Evolutionary conservation across 2,329 filamentous ascomycete genomes (phyloP).

Genomic region (Penicillium sclerotiorum): DNA sequence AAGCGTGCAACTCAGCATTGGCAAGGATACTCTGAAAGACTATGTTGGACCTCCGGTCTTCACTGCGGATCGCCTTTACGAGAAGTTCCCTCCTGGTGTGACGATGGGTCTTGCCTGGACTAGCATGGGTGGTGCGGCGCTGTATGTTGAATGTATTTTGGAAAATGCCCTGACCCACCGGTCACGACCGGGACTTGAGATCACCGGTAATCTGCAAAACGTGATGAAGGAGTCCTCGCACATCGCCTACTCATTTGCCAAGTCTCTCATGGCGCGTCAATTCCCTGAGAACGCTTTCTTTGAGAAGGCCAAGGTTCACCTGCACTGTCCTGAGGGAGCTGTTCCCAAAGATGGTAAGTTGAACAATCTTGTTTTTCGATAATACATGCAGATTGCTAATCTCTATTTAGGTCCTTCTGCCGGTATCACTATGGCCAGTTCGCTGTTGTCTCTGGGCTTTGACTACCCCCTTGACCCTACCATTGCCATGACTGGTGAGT

Average conservation of each 20-base stretch:
- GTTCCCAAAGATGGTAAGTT: slow-evolving; percentile 83
- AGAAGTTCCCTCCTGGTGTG: slow-evolving; percentile 88
- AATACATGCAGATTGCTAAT: no score
- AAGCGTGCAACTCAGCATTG: slow-evolving; percentile 80
- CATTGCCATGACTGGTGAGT: slow-evolving; percentile 95
- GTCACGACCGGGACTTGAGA: slow-evolving; percentile 79
- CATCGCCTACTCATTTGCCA: slow-evolving; percentile 95
- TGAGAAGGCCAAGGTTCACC: slow-evolving; percentile 89
- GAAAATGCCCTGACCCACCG: slow-evolving; percentile 75
- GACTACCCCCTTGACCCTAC: slow-evolving; percentile 78
- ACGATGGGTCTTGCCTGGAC: slow-evolving; percentile 99
- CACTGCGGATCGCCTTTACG: slow-evolving; percentile 93
- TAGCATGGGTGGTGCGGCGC: slow-evolving; percentile 89
- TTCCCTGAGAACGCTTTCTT: slow-evolving; percentile 95
- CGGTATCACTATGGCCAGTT: slow-evolving; percentile 98
- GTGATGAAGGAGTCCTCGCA: slow-evolving; percentile 98
- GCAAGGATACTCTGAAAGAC: slow-evolving; percentile 88
- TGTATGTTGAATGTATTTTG: slow-evolving; percentile 96
- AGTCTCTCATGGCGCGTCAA: slow-evolving; percentile 79
- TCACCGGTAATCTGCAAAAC: slow-evolving; percentile 89
- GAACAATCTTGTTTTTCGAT: no score
- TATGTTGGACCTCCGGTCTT: slow-evolving; percentile 96
- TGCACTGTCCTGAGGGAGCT: slow-evolving; percentile 95
- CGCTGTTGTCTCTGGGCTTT: slow-evolving; percentile 80
- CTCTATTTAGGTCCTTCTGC: slow-evolving; percentile 67